Evolutionary conservation across 768 basidiomycete genomes (phyloP).

Genomic region (Lentinula lateritia): DNA sequence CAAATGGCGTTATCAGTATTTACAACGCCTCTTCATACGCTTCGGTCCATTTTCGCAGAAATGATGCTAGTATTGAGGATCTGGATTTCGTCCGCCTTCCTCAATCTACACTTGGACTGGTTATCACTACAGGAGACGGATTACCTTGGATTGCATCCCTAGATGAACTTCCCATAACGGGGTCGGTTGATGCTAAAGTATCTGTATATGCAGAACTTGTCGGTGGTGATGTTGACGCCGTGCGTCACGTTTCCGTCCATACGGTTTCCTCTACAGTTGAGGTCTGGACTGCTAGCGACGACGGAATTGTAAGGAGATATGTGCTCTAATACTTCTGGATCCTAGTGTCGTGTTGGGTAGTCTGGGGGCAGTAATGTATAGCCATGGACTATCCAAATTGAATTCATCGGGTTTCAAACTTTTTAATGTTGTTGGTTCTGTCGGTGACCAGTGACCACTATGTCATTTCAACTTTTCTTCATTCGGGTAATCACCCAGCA

Average conservation of each 20-base stretch:
- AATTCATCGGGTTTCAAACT: no score
- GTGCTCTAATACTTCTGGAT: not conserved
- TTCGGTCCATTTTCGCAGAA: slow-evolving; percentile 19
- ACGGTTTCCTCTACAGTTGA: slow-evolving; percentile 22
- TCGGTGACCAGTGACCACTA: no score
- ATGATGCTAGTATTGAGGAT: slow-evolving; percentile 45
- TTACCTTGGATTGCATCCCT: slow-evolving; percentile 12
- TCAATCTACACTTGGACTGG: not conserved
- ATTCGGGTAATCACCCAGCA: no score
- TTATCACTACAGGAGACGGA: slow-evolving; percentile 2
- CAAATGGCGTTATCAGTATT: not conserved
- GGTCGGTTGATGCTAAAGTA: slow-evolving; percentile 38
- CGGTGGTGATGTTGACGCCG: slow-evolving; percentile 58
- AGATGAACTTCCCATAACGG: slow-evolving; percentile 7
- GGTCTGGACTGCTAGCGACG: slow-evolving; percentile 59
- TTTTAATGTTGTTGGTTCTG: no score
- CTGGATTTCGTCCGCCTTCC: slow-evolving; percentile 27
- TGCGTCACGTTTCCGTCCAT: slow-evolving; percentile 31
- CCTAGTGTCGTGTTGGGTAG: no score
- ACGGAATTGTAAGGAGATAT: slow-evolving; percentile 55
- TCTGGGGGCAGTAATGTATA: no score
- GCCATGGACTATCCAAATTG: no score
- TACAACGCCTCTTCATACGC: not conserved
- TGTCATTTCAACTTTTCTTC: no score
- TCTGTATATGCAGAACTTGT: slow-evolving; percentile 60